phyloP scores from a whole-genome alignment of 257 asterid species.

The Linaria vulgaris region DNA sequence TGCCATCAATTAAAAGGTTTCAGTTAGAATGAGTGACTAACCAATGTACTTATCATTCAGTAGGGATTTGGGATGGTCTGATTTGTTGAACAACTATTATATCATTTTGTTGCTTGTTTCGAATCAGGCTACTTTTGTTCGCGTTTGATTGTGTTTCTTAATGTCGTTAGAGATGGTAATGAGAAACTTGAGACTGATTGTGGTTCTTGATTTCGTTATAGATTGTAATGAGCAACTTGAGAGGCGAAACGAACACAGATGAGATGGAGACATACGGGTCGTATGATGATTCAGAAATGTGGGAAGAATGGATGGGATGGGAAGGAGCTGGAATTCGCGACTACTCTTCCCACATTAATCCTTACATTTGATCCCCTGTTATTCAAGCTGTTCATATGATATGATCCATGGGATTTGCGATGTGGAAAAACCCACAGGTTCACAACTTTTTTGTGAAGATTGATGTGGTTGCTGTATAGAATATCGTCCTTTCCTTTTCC shows the following conservation, averaged over 20 bases:
- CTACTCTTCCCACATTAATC: conserved; percentile 76
- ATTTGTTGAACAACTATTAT: too few species aligned
- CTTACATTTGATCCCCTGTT: conserved; percentile 50
- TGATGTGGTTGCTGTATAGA: conserved; percentile 38
- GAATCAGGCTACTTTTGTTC: neutral
- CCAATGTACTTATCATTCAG: too few species aligned
- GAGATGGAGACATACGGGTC: conserved; percentile 27
- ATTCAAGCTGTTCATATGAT: neutral
- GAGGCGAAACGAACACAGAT: conserved; percentile 37
- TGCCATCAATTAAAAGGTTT: too few species aligned
- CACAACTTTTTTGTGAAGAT: conserved; percentile 28
- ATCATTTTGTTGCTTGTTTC: too few species aligned
- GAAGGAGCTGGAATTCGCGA: conserved; percentile 95
- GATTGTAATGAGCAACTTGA: too few species aligned
- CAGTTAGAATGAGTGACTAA: too few species aligned
- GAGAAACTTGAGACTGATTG: too few species aligned
- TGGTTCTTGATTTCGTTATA: too few species aligned
- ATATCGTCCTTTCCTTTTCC: neutral
- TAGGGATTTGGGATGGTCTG: too few species aligned
- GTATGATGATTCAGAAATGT: conserved; percentile 58
- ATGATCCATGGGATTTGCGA: neutral
- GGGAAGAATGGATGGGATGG: conserved; percentile 99
- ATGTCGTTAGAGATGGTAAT: conserved; percentile 61
- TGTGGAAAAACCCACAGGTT: conserved; percentile 29
- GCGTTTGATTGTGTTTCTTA: neutral